Evolutionary conservation across 2,329 filamentous ascomycete species (phyloP).

Genomic region (Epichloe bromicola): DNA sequence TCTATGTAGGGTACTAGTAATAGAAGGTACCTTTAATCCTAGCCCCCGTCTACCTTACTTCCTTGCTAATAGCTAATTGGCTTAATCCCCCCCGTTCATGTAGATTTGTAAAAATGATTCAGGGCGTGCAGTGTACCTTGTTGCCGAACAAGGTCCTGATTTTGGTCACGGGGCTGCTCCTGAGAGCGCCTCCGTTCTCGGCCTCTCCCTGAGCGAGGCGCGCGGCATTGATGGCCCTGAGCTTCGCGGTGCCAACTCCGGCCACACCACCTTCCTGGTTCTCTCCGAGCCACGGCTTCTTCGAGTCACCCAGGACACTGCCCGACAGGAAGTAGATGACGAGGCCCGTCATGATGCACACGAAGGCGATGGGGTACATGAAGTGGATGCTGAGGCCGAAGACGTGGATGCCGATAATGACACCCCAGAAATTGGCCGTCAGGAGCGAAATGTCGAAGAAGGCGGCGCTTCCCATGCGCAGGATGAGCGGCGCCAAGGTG

Average conservation of each 20-base stretch:
- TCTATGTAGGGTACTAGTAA: too few species aligned
- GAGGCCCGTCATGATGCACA: slow-evolving; percentile 77
- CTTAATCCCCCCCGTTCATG: too few species aligned
- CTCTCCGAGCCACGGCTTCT: slow-evolving; percentile 88
- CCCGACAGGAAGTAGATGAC: slow-evolving; percentile 80
- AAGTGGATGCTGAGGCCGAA: slow-evolving; percentile 72
- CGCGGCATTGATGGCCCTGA: slow-evolving; percentile 52
- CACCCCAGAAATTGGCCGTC: slow-evolving; percentile 94
- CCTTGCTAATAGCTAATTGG: too few species aligned
- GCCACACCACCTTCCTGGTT: slow-evolving; percentile 72
- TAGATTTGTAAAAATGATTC: too few species aligned
- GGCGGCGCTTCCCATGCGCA: slow-evolving; percentile 80
- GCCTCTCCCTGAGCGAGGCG: slow-evolving; percentile 24
- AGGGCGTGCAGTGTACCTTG: neutral
- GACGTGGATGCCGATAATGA: slow-evolving; percentile 79
- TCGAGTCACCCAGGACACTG: slow-evolving; percentile 68
- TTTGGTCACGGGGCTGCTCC: neutral
- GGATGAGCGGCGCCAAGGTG: slow-evolving; percentile 69
- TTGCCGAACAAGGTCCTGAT: slow-evolving; percentile 1
- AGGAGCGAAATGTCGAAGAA: slow-evolving; percentile 95
- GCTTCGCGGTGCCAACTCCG: slow-evolving; percentile 76
- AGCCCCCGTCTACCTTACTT: too few species aligned
- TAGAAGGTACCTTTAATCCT: too few species aligned
- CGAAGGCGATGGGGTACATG: slow-evolving; percentile 92
- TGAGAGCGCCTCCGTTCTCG: slow-evolving; percentile 12